Percentiles rank a stretch among this genome's conserved stretches.
These are phyloP conservation scores for Rubroboletus satanas DNA, from an alignment of 768 basidiomycete genomes.

Conservation along the genomic window DNA sequence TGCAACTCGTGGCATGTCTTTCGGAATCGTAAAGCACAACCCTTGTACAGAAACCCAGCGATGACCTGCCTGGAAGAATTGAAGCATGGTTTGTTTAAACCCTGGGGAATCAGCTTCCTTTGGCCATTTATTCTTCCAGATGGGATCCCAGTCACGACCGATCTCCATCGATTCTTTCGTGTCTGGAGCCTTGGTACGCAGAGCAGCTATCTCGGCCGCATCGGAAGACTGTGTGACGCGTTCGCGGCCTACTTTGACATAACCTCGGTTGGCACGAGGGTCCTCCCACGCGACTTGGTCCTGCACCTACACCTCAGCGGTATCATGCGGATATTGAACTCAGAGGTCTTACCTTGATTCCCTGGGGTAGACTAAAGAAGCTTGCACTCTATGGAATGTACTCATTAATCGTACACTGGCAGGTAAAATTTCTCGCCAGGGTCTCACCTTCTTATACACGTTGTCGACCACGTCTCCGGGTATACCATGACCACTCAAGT, in stretches of 20 bases:
- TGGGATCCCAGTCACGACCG: slow-evolving; percentile 75
- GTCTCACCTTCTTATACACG: slow-evolving; percentile 60
- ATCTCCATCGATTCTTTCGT: slow-evolving; percentile 88
- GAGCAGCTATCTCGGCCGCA: slow-evolving; percentile 63
- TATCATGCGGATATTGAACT: neutral
- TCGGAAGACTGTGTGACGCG: slow-evolving; percentile 73
- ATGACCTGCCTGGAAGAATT: slow-evolving; percentile 61
- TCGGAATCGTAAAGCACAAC: slow-evolving; percentile 9
- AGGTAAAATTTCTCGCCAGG: slow-evolving; percentile 1
- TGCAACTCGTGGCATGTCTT: slow-evolving; percentile 77
- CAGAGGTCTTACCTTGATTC: slow-evolving; percentile 47
- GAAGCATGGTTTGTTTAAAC: slow-evolving; percentile 70
- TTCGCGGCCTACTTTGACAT: slow-evolving; percentile 77
- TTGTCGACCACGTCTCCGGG: slow-evolving; percentile 49
- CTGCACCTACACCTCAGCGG: slow-evolving; percentile 31
- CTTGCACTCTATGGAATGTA: slow-evolving; percentile 54
- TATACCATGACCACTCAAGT: slow-evolving; percentile 72
- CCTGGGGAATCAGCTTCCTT: slow-evolving; percentile 53
- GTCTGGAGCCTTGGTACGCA: slow-evolving; percentile 76
- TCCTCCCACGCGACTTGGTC: slow-evolving; percentile 74
- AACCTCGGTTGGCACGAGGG: slow-evolving; percentile 81
- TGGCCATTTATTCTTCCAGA: slow-evolving; percentile 82
- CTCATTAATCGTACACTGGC: neutral
- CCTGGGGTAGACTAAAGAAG: slow-evolving; percentile 66
- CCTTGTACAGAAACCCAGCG: neutral